Conservation (phyloP, 148 eudicot genomes). For the Euryodendron excelsum region DNA sequence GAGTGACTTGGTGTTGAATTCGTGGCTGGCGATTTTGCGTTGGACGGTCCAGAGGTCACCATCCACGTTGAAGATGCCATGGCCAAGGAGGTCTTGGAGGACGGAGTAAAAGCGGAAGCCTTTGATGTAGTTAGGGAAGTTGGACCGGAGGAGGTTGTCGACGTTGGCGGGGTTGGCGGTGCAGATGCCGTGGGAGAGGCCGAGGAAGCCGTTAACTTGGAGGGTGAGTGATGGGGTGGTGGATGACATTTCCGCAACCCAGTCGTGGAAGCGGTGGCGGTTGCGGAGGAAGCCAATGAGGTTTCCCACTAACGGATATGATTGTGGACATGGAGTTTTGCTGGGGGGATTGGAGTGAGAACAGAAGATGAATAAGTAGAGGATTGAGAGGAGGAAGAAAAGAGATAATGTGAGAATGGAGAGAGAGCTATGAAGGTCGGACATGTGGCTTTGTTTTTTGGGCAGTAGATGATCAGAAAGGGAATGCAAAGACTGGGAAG, state of each 20-base stretch:
- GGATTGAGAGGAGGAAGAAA: not conserved
- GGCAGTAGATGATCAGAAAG: not conserved
- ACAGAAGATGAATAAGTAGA: not conserved
- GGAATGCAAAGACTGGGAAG: not conserved
- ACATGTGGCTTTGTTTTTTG: not conserved
- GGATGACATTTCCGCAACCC: conserved; percentile 42
- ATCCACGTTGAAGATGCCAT: conserved; percentile 56
- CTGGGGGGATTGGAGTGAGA: not conserved
- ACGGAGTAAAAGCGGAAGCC: conserved; percentile 31
- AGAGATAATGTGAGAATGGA: not conserved
- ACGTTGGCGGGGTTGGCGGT: conserved; percentile 53
- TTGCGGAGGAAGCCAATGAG: conserved; percentile 36
- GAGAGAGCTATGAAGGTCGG: not conserved
- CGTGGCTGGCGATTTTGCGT: conserved; percentile 52
- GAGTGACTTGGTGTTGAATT: conserved; percentile 41
- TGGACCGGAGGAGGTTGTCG: conserved; percentile 49
- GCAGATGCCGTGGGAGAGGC: conserved; percentile 39
- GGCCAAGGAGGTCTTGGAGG: conserved; percentile 43
- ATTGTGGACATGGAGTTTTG: conserved; percentile 22
- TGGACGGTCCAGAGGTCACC: conserved; percentile 44
- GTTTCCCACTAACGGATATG: conserved; percentile 43
- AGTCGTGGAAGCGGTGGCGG: conserved; percentile 57
- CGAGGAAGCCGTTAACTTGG: conserved; percentile 36
- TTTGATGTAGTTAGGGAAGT: conserved; percentile 50
- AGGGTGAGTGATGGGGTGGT: conserved; percentile 37